Base-by-base conservation (phyloP, 805 yeast genomes). In the Sugiyamaella boreocaroliniensis region DNA sequence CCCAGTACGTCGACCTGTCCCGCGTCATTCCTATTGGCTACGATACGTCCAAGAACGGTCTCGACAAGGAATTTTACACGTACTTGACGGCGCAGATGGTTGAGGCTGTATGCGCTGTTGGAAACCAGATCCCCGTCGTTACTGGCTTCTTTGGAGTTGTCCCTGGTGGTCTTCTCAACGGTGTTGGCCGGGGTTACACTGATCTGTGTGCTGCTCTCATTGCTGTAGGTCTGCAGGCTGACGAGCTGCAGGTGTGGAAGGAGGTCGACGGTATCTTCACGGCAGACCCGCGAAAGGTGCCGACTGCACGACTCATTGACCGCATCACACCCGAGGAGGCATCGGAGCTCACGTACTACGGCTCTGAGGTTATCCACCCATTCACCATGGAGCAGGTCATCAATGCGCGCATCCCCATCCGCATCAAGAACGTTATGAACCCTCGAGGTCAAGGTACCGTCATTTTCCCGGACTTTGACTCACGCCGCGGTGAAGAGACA, bases 201-300 rank as follows among this genome's bases (percentile, higher is more conserved):
- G 99, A 93, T 68, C 74, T 93, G 61, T 93, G 99, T 75, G 99
- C 99, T 16, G 99, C 98, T 1, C 76, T 93, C 64, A 79, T 89
- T 41, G 97, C 99, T 0, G 98, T 93, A 29, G 99, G 97, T 1
- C 71, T 85, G 48, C 80, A 77, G 57, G 97, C 98, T 4, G 95
- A 89, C 45, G 99, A 93, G 71, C 76, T 93, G 57, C 99, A 93
- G 72, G 88, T 93, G 48, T 93, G 99, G 99, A 93, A 93, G 64
- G 99, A 93, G 73, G 99, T 93, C 49, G 99, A 93, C 68, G 99
- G 99, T 62, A 93, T 93, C 41, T 93, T 93, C 74, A 90, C 98
- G 0, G 99, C 99, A 2, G 99, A 93, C 68, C 99, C 99, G 42
- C 77, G 99, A 56, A 93, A 93, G 63, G 98, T 93, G 29, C 85